phyloP scores from a whole-genome alignment of 108 stramenopile genomes.

The Fragilaria crotonensis region DNA sequence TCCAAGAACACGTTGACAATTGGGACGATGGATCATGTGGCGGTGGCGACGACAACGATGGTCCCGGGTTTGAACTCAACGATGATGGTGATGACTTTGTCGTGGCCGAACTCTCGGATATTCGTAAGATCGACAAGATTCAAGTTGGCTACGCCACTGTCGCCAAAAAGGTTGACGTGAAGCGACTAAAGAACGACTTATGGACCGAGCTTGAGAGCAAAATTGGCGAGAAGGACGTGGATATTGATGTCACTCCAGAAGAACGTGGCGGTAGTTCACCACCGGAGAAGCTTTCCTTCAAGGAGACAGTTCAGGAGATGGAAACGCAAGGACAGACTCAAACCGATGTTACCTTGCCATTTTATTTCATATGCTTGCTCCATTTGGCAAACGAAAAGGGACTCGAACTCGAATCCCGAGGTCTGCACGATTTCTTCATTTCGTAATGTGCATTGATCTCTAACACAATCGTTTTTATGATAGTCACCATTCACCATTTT shows the following conservation, averaged over 20 bases:
- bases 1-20: slow-evolving; percentile 25
- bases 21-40: slow-evolving; percentile 41
- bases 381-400: slow-evolving; percentile 98
- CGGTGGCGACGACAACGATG: slow-evolving; percentile 29
- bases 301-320: slow-evolving; percentile 69
- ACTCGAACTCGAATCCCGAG: slow-evolving; percentile 63
- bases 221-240: slow-evolving; percentile 6
- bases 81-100: slow-evolving; percentile 33
- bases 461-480: background rate
- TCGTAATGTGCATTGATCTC: slow-evolving; percentile 4
- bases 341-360: slow-evolving; percentile 86
- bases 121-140: slow-evolving; percentile 82
- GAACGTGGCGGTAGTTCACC: slow-evolving; percentile 11
- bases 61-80: slow-evolving; percentile 16
- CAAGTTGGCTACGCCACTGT: slow-evolving; percentile 75
- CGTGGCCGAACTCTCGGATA: slow-evolving; percentile 42
- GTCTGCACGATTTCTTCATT: slow-evolving; percentile 76
- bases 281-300: slow-evolving; percentile 46
- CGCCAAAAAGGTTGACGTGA: slow-evolving; percentile 89
- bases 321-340: slow-evolving; percentile 57
- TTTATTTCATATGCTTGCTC: slow-evolving; percentile 96
- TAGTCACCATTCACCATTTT: background rate
- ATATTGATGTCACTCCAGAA: slow-evolving; percentile 1
- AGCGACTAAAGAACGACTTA: slow-evolving; percentile 75
- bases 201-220: slow-evolving; percentile 71